phyloP scores from a whole-genome alignment of 148 eudicot species.

The Camellia japonica region DNA sequence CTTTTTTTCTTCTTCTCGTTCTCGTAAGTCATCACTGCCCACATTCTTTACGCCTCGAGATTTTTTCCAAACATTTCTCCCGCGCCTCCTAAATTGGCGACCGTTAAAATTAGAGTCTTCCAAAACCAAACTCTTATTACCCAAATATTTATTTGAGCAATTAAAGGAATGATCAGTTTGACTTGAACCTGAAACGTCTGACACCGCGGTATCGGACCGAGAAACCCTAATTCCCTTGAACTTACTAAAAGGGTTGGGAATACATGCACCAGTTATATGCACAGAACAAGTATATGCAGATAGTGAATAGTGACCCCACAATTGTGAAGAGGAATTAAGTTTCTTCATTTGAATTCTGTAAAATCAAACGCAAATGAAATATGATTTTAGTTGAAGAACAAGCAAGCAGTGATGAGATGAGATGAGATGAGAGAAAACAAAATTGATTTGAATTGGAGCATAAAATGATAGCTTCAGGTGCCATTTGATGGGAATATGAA shows the following conservation, averaged over 20 bases:
- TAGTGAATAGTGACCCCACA: slow-evolving; percentile 21
- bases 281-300: slow-evolving; percentile 26
- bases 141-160: slow-evolving; percentile 15
- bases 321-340: slow-evolving; percentile 11
- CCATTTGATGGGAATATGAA: no score
- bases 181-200: slow-evolving; percentile 27
- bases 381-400: no score
- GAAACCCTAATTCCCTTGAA: slow-evolving; percentile 40
- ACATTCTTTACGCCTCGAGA: slow-evolving; percentile 27
- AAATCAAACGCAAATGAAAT: no score
- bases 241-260: slow-evolving; percentile 24
- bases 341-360: no score
- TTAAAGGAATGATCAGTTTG: slow-evolving; percentile 16
- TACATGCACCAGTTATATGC: slow-evolving; percentile 30
- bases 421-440: no score
- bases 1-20: slow-evolving; percentile 1
- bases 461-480: no score
- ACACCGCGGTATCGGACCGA: slow-evolving; percentile 37
- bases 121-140: slow-evolving; percentile 18
- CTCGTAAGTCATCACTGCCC: slow-evolving; percentile 17
- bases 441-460: no score
- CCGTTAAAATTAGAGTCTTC: slow-evolving; percentile 14
- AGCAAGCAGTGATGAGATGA: no score
- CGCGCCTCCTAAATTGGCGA: slow-evolving; percentile 16
- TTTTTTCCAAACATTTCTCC: slow-evolving; percentile 40